Evolutionary conservation across 2,329 filamentous ascomycete genomes (phyloP).

Genomic region (Ceratocystis papillata): DNA sequence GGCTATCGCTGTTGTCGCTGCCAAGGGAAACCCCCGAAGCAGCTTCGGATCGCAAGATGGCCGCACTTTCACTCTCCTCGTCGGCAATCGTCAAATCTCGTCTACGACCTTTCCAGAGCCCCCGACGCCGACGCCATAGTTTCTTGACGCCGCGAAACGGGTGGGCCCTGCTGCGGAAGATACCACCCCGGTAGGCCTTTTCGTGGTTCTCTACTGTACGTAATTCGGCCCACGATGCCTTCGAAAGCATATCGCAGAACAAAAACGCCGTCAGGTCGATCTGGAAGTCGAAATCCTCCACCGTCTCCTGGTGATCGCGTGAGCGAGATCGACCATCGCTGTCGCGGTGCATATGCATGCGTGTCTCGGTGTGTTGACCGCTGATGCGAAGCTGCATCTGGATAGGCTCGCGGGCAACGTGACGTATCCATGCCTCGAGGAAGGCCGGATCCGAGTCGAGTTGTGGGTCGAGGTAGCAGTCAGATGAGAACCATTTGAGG

Average conservation of each 20-base stretch:
- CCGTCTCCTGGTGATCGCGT: constrained; percentile 37
- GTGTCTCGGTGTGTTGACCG: constrained; percentile 42
- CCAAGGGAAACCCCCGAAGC: neutral
- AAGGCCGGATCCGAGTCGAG: constrained; percentile 38
- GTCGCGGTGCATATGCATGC: neutral
- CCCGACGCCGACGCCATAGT: constrained; percentile 19
- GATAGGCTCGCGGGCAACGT: constrained; percentile 40
- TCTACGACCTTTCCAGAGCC: constrained; percentile 25
- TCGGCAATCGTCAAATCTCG: constrained; percentile 28
- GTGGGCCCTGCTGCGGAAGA: constrained; percentile 43
- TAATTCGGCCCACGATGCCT: constrained; percentile 37
- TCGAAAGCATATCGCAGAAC: constrained; percentile 36
- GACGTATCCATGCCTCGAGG: constrained; percentile 37
- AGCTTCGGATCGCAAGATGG: neutral
- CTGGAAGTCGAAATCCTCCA: constrained; percentile 50
- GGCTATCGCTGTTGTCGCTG: neutral
- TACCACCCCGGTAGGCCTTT: constrained; percentile 54
- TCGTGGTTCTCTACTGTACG: constrained; percentile 47
- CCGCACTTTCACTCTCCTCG: constrained; percentile 25
- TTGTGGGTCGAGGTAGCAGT: constrained; percentile 36
- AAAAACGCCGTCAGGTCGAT: constrained; percentile 51
- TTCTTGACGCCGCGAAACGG: constrained; percentile 31
- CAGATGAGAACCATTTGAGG: constrained; percentile 19
- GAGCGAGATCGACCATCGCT: constrained; percentile 27
- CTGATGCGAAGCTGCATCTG: constrained; percentile 43